A percentile compares a stretch with the other conserved stretches of the same genome.
phyloP scores from a whole-genome alignment of 305 asterid genomes.

The Ajuga reptans region DNA sequence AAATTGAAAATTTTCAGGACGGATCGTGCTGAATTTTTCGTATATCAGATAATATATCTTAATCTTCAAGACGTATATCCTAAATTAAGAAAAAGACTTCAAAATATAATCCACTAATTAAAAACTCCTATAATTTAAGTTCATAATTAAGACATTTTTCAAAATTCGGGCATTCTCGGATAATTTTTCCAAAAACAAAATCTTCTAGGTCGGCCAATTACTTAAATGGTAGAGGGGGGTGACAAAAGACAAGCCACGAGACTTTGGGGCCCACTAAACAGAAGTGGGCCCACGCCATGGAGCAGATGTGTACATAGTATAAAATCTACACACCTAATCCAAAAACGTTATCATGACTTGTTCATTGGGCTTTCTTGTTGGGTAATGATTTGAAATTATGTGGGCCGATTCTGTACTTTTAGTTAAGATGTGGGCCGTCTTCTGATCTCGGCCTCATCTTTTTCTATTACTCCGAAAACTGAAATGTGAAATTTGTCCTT shows the following conservation, averaged over 20 bases:
- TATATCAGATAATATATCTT: too few species aligned
- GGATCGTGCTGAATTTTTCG: too few species aligned
- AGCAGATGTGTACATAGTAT: slow-evolving; percentile 1
- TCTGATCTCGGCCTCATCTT: slow-evolving; percentile 24
- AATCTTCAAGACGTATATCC: too few species aligned
- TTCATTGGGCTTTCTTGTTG: slow-evolving; percentile 34
- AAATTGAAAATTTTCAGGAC: too few species aligned
- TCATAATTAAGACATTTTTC: too few species aligned
- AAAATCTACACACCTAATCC: slow-evolving; percentile 27
- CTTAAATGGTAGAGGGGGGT: not conserved
- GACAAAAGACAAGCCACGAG: slow-evolving; percentile 30
- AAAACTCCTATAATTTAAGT: too few species aligned
- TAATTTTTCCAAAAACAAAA: too few species aligned
- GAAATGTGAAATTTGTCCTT: not conserved
- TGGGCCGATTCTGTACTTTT: slow-evolving; percentile 28
- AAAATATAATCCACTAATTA: too few species aligned
- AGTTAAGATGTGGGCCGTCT: slow-evolving; percentile 34
- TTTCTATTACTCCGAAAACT: not conserved
- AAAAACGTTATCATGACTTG: slow-evolving; percentile 29
- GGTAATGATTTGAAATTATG: slow-evolving; percentile 1
- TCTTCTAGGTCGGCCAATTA: not conserved
- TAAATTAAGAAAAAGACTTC: too few species aligned
- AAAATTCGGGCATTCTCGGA: too few species aligned
- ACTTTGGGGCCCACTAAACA: slow-evolving; percentile 23
- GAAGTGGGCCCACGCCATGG: slow-evolving; percentile 24